Conservation (phyloP, 1,284 basidiomycete species). For the Rhodotorula sp. region DNA sequence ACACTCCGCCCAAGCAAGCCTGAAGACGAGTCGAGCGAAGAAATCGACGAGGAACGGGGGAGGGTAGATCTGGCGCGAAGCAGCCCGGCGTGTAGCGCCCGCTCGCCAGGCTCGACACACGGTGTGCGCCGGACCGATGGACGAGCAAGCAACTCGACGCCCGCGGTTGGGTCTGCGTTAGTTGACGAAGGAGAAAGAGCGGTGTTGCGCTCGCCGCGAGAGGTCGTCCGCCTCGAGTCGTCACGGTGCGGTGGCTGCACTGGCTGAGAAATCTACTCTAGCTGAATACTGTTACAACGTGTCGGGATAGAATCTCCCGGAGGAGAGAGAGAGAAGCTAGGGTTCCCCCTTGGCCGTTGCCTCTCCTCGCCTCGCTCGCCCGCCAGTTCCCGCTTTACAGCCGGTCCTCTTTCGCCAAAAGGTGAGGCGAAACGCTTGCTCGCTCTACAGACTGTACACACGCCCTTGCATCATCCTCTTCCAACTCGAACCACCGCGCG, state of each 20-base stretch:
- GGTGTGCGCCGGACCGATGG: background rate
- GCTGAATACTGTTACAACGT: too few species aligned
- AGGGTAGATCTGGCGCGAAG: slow-evolving; percentile 10
- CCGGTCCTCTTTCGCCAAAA: slow-evolving; percentile 12
- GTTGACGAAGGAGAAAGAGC: background rate
- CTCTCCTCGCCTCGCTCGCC: background rate
- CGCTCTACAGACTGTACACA: background rate
- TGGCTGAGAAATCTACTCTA: background rate
- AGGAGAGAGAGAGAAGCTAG: too few species aligned
- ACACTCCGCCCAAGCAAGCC: background rate
- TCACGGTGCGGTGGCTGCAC: background rate
- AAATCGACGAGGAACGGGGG: background rate
- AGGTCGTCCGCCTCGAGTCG: too few species aligned
- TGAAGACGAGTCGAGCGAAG: background rate
- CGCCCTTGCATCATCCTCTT: background rate
- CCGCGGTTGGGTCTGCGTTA: slow-evolving; percentile 10
- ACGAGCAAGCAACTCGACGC: slow-evolving; percentile 14
- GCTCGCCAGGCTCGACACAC: background rate
- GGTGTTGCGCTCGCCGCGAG: background rate
- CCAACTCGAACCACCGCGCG: background rate
- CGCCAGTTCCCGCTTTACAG: background rate
- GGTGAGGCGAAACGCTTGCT: background rate
- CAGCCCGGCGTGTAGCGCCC: slow-evolving; percentile 17
- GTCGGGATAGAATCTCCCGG: too few species aligned
- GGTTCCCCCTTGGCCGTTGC: too few species aligned